Conservation (phyloP, 306 rosid species). For the Pachyrhizus erosus region DNA sequence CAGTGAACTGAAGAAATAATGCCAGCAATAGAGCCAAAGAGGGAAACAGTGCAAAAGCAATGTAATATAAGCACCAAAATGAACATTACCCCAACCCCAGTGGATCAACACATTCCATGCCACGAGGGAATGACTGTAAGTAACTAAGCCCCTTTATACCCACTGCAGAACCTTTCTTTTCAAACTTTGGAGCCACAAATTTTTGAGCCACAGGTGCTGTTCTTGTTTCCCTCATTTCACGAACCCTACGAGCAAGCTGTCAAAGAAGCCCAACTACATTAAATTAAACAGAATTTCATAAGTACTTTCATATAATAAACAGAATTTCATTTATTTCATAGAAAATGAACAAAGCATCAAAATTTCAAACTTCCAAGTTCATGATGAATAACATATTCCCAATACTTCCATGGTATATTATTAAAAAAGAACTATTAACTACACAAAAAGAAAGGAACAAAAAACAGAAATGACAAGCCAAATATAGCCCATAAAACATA, state of each 20-base stretch:
- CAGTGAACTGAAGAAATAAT: constrained; percentile 35
- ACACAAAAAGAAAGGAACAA: neutral
- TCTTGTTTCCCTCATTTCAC: constrained; percentile 97
- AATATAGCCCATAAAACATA: constrained; percentile 28
- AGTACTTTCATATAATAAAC: constrained; percentile 33
- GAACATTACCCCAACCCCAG: constrained; percentile 84
- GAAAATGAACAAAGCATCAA: constrained; percentile 5
- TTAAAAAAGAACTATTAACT: neutral
- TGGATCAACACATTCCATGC: constrained; percentile 97
- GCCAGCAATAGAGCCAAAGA: constrained; percentile 13
- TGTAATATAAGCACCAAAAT: constrained; percentile 39
- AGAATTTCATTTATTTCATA: constrained; percentile 13
- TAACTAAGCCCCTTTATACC: constrained; percentile 70
- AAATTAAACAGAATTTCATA: constrained; percentile 50
- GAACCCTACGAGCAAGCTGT: constrained; percentile 98
- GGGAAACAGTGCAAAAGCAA: constrained; percentile 31
- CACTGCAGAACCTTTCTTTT: constrained; percentile 57
- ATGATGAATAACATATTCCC: constrained; percentile 3
- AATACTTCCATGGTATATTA: neutral
- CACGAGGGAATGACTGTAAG: constrained; percentile 92
- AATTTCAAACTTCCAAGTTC: constrained; percentile 20
- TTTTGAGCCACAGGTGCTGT: constrained; percentile 89
- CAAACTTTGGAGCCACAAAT: constrained; percentile 74
- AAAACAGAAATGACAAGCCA: constrained; percentile 30
- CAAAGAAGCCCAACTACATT: constrained; percentile 59